Percentiles rank a stretch among this genome's conserved stretches.
Evolutionary conservation across 768 basidiomycete genomes (phyloP).

Genomic region (Strobilomyces echinocephalus): DNA sequence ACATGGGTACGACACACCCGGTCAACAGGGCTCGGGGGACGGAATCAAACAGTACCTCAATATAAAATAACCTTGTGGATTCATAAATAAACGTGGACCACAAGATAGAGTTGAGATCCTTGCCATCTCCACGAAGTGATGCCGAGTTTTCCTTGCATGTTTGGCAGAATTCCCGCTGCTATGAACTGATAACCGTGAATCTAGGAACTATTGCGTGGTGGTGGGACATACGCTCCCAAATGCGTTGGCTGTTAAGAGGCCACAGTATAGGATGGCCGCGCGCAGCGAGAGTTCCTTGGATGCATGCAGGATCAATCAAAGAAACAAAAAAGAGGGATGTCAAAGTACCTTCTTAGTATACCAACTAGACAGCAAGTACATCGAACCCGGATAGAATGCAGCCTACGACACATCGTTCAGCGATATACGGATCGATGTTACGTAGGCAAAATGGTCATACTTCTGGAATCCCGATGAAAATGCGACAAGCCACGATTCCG

Average conservation of each 20-base stretch:
- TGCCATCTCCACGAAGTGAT: too few relatives aligned
- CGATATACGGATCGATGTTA: neutral
- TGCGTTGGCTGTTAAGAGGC: constrained; percentile 60
- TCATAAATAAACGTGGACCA: neutral
- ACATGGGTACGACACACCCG: neutral
- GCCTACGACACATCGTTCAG: constrained; percentile 29
- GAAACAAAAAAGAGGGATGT: neutral
- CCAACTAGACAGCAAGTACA: constrained; percentile 17
- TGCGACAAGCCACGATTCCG: constrained; percentile 53
- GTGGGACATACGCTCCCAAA: constrained; percentile 51
- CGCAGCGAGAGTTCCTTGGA: constrained; percentile 61
- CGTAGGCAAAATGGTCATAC: constrained; percentile 14
- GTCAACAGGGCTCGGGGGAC: neutral
- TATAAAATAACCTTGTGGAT: constrained; percentile 59
- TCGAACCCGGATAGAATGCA: constrained; percentile 60
- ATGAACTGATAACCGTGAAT: constrained; percentile 41
- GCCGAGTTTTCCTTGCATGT: constrained; percentile 53
- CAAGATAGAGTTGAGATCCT: too few relatives aligned
- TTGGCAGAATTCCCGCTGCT: constrained; percentile 70
- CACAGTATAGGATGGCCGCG: constrained; percentile 55
- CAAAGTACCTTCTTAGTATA: constrained; percentile 40
- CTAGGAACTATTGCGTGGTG: neutral
- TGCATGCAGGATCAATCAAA: neutral
- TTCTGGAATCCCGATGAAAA: constrained; percentile 63
- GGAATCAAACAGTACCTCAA: constrained; percentile 41